Evolutionary conservation across 2,329 filamentous ascomycete genomes (phyloP).

Genomic region (Scedosporium dehoogii): DNA sequence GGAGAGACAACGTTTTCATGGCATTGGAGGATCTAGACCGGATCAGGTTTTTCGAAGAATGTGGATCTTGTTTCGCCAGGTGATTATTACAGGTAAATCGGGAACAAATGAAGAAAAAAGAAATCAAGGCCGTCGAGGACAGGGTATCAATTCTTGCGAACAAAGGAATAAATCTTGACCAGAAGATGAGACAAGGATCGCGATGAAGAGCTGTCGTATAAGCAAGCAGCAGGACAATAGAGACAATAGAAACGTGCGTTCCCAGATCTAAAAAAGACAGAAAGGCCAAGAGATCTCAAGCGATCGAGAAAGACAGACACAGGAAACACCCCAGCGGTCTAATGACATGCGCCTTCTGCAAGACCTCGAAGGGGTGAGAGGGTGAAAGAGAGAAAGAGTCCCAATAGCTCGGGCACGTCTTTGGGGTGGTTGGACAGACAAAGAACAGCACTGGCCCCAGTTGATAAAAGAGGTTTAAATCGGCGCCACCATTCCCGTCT

Average conservation of each 20-base stretch:
- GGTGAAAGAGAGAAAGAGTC: neutral
- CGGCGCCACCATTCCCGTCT: neutral
- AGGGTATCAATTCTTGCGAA: neutral
- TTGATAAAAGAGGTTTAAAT: neutral
- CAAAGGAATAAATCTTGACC: neutral
- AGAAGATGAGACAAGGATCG: neutral
- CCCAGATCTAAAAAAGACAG: neutral
- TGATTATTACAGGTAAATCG: neutral
- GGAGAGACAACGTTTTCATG: neutral
- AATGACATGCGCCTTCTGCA: neutral
- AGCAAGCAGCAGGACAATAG: neutral
- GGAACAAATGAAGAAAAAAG: neutral
- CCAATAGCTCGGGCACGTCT: neutral
- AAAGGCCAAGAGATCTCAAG: neutral
- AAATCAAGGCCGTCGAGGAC: neutral
- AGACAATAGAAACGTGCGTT: neutral
- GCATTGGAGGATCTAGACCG: neutral
- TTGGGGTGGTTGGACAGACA: neutral
- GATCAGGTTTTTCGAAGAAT: neutral
- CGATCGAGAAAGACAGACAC: neutral
- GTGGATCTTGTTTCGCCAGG: neutral
- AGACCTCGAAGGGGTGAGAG: neutral
- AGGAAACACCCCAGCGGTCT: neutral
- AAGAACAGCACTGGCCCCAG: neutral
- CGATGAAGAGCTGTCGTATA: neutral